Conservation (phyloP, 148 eudicot species). For the Heliamphora exappendiculata region DNA sequence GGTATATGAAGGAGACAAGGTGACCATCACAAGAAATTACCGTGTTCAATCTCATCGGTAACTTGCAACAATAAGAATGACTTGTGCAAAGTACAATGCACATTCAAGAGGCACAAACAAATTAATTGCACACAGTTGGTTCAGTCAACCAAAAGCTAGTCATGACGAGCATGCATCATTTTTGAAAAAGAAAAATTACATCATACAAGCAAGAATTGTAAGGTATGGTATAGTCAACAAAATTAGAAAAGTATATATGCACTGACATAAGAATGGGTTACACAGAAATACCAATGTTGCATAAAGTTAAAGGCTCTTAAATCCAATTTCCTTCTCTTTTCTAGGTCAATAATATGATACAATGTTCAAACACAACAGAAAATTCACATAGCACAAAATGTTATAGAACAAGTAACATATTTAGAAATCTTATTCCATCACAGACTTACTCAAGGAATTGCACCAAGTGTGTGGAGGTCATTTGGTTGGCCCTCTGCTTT, state of each 20-base stretch:
- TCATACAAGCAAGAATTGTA: neutral
- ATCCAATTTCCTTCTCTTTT: neutral
- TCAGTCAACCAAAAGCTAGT: neutral
- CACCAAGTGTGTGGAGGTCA: slow-evolving; percentile 20
- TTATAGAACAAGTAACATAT: neutral
- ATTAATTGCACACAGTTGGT: neutral
- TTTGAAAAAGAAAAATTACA: neutral
- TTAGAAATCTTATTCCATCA: neutral
- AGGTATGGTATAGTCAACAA: neutral
- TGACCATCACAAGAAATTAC: neutral
- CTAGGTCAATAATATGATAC: neutral
- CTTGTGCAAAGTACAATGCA: neutral
- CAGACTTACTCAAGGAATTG: slow-evolving; percentile 21
- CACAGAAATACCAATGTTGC: neutral
- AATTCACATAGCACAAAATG: neutral
- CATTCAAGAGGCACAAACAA: neutral
- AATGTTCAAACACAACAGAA: neutral
- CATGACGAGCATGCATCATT: neutral
- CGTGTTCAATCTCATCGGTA: neutral
- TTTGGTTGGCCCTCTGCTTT: slow-evolving; percentile 33
- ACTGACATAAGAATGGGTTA: neutral
- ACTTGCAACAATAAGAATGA: neutral
- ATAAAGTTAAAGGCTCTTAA: neutral
- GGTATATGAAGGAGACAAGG: neutral
- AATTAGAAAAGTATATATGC: neutral